Percentiles rank a stretch among this genome's conserved stretches.
phyloP scores from a whole-genome alignment of 257 asterid genomes.

The Linderniella brevidens region DNA sequence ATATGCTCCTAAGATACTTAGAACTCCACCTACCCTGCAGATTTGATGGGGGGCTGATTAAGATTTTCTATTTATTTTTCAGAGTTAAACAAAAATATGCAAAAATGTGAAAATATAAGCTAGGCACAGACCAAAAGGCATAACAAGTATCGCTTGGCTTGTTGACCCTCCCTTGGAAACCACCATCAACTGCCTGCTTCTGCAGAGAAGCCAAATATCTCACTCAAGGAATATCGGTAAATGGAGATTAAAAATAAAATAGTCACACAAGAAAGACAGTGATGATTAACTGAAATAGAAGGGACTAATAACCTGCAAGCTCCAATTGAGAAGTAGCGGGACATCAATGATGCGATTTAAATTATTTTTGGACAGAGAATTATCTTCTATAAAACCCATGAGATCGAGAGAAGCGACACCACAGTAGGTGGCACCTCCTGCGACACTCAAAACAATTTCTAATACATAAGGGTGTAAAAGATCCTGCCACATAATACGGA shows the following conservation, averaged over 20 bases:
- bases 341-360: slow-evolving; percentile 32
- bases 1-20: slow-evolving; percentile 63
- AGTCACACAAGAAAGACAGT: neutral
- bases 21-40: slow-evolving; percentile 77
- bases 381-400: slow-evolving; percentile 80
- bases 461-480: neutral
- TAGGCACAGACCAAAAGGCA: slow-evolving; percentile 74
- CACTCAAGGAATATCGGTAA: neutral
- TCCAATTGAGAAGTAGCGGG: slow-evolving; percentile 73
- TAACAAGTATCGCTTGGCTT: slow-evolving; percentile 84
- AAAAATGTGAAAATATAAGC: neutral
- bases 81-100: neutral
- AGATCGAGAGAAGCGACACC: slow-evolving; percentile 90
- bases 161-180: slow-evolving; percentile 86
- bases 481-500: slow-evolving; percentile 10
- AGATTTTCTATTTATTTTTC: slow-evolving; percentile 8
- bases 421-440: slow-evolving; percentile 99
- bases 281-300: slow-evolving; percentile 1
- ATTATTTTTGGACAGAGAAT: slow-evolving; percentile 24
- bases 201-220: slow-evolving; percentile 22
- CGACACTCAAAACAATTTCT: slow-evolving; percentile 44
- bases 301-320: slow-evolving; percentile 60
- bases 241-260: neutral
- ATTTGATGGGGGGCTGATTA: slow-evolving; percentile 1
- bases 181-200: slow-evolving; percentile 85